These are phyloP conservation scores for Colletotrichum sp. DNA, from an alignment of 2,329 filamentous ascomycete genomes.

Conservation along the genomic window DNA sequence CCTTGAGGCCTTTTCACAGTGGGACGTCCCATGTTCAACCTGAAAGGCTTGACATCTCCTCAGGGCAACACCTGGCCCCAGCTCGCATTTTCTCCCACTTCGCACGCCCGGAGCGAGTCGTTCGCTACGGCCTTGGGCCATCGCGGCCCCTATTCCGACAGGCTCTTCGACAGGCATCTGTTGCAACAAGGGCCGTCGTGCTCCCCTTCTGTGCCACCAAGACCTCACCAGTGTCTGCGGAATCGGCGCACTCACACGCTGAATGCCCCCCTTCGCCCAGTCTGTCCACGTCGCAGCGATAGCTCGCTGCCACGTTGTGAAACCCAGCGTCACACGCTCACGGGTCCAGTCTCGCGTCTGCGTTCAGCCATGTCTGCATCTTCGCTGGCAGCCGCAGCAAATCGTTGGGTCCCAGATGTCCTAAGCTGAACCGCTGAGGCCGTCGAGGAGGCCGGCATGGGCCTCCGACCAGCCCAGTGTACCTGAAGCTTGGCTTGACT, in stretches of 20 bases:
- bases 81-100: not conserved
- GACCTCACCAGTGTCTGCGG: conserved; percentile 4
- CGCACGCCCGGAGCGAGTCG: not conserved
- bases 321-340: not conserved
- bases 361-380: not conserved
- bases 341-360: not conserved
- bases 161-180: conserved; percentile 1
- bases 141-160: not conserved
- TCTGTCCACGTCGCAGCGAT: not conserved
- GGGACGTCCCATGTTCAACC: not conserved
- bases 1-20: not conserved
- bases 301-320: conserved; percentile 4
- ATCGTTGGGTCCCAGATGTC: not conserved
- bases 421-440: not conserved
- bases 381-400: not conserved
- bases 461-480: not conserved
- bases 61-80: not conserved
- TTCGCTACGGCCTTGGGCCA: not conserved
- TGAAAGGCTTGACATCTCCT: not conserved
- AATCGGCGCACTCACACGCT: not conserved
- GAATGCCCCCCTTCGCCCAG: not conserved
- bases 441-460: not conserved
- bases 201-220: not conserved
- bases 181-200: conserved; percentile 3
- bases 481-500: not conserved